phyloP scores from a whole-genome alignment of 129 eudicot genomes.

The Lactuca sativa region DNA sequence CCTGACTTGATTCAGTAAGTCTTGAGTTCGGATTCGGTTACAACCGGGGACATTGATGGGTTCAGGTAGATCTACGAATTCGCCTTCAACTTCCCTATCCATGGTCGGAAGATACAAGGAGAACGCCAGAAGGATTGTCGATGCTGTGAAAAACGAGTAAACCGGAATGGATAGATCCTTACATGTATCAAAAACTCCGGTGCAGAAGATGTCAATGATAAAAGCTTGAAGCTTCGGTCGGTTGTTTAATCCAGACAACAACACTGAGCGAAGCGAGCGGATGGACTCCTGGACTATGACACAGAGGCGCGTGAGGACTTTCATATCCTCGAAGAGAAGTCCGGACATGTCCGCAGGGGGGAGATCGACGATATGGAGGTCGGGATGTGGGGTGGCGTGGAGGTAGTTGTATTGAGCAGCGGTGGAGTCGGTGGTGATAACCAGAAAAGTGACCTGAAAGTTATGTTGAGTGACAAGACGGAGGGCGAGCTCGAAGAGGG shows the following conservation, averaged over 20 bases:
- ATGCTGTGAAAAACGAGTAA: conserved; percentile 40
- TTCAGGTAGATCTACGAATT: conserved; percentile 41
- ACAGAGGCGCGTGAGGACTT: conserved; percentile 12
- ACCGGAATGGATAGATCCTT: conserved; percentile 35
- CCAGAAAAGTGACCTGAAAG: conserved; percentile 41
- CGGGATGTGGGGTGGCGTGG: conserved; percentile 24
- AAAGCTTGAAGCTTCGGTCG: conserved; percentile 31
- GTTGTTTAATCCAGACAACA: background rate
- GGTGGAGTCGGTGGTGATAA: conserved; percentile 38
- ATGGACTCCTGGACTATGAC: conserved; percentile 36
- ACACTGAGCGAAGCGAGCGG: conserved; percentile 27
- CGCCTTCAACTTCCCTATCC: conserved; percentile 42
- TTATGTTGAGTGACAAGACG: conserved; percentile 39
- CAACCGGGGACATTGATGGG: conserved; percentile 50
- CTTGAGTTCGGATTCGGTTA: conserved; percentile 28
- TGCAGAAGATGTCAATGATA: conserved; percentile 43
- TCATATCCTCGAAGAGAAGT: conserved; percentile 16
- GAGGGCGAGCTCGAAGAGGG: conserved; percentile 42
- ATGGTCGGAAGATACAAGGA: conserved; percentile 40
- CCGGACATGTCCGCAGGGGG: conserved; percentile 38
- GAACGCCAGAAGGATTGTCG: conserved; percentile 29
- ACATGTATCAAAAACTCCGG: conserved; percentile 37
- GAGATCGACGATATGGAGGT: conserved; percentile 40
- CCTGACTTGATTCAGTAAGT: conserved; percentile 29
- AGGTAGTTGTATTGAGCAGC: conserved; percentile 32